phyloP scores from a whole-genome alignment of 768 basidiomycete species.

The Mycena rosella region DNA sequence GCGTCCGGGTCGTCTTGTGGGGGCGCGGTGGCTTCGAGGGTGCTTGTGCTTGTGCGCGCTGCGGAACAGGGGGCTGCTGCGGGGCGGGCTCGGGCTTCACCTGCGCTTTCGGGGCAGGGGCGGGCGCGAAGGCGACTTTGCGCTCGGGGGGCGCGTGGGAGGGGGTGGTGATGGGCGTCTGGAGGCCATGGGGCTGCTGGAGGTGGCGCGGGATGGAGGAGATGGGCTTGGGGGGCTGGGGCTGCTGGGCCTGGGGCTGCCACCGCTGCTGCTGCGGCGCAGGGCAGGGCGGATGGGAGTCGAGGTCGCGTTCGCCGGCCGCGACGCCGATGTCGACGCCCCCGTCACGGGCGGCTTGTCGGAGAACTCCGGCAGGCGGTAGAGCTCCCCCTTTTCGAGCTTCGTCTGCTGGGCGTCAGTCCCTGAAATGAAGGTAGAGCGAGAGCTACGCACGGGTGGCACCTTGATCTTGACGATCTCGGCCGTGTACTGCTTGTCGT shows the following conservation, averaged over 20 bases:
- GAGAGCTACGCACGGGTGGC: slow-evolving; percentile 79
- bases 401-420: slow-evolving; percentile 60
- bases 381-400: slow-evolving; percentile 74
- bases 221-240: slow-evolving; percentile 20
- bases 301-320: slow-evolving; percentile 4
- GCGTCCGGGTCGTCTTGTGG: slow-evolving; percentile 18
- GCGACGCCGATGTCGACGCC: slow-evolving; percentile 1
- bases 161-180: slow-evolving; percentile 35
- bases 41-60: slow-evolving; percentile 33
- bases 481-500: slow-evolving; percentile 90
- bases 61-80: no score
- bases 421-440: background rate
- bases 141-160: slow-evolving; percentile 21
- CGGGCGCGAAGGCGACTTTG: slow-evolving; percentile 32
- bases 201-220: slow-evolving; percentile 31
- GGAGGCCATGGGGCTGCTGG: slow-evolving; percentile 27
- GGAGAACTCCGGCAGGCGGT: slow-evolving; percentile 54
- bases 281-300: slow-evolving; percentile 13
- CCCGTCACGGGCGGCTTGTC: slow-evolving; percentile 18
- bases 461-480: slow-evolving; percentile 92
- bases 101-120: no score
- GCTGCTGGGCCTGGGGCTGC: slow-evolving; percentile 27
- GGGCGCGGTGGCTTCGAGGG: slow-evolving; percentile 17
- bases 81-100: slow-evolving; percentile 16
- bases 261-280: slow-evolving; percentile 29